These are phyloP conservation scores for Aureobasidium musti DNA, from an alignment of 2,329 filamentous ascomycete genomes.

Conservation along the genomic window DNA sequence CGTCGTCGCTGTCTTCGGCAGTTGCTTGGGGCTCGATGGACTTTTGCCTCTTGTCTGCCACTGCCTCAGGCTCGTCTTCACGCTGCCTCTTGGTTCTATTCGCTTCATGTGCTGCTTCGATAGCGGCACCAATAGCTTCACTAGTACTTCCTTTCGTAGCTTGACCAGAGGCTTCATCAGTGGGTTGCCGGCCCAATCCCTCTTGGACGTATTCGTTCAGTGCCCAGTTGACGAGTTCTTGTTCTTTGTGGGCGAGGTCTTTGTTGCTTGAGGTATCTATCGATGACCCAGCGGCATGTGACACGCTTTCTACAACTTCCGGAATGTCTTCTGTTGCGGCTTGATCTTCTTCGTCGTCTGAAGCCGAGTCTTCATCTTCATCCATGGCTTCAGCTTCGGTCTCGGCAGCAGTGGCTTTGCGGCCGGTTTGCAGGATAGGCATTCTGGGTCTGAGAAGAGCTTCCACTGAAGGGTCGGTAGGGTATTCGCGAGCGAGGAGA, in stretches of 20 bases:
- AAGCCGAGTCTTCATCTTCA: constrained; percentile 7
- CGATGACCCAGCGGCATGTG: background rate
- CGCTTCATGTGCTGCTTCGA: background rate
- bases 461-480: constrained; percentile 67
- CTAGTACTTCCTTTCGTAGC: background rate
- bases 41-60: constrained; percentile 23
- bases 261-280: background rate
- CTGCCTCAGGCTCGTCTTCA: background rate
- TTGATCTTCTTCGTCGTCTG: constrained; percentile 10
- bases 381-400: constrained; percentile 33
- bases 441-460: constrained; percentile 61
- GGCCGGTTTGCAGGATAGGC: constrained; percentile 44
- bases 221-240: constrained; percentile 21
- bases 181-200: background rate
- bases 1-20: constrained; percentile 37
- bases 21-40: constrained; percentile 13
- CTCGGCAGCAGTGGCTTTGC: constrained; percentile 30
- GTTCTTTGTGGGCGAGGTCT: background rate
- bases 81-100: constrained; percentile 1
- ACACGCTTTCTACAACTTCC: background rate
- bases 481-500: constrained; percentile 69
- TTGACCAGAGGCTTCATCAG: background rate
- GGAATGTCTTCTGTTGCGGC: background rate
- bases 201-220: constrained; percentile 16
- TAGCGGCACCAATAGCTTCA: background rate